These are phyloP conservation scores for Ceratobasidium sp. DNA, from an alignment of 1,284 basidiomycete genomes.

Conservation along the genomic window DNA sequence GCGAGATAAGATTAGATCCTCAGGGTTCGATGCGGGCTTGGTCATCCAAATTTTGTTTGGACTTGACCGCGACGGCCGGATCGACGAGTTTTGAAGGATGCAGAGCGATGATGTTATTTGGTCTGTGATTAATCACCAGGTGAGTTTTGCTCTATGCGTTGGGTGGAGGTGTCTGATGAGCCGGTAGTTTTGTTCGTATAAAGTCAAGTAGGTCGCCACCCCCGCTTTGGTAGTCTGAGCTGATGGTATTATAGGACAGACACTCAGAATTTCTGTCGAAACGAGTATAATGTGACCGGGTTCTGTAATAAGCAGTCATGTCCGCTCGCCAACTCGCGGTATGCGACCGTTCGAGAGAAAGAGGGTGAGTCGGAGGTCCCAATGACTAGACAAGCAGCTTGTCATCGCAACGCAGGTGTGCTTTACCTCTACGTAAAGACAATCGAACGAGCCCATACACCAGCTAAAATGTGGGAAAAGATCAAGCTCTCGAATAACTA, in stretches of 20 bases:
- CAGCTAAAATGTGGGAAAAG: constrained; percentile 96
- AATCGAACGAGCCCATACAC: constrained; percentile 94
- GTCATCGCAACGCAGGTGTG: constrained; percentile 60
- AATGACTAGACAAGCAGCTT: not conserved
- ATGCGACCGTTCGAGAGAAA: constrained; percentile 95
- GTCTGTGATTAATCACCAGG: constrained; percentile 69
- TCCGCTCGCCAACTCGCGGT: constrained; percentile 94
- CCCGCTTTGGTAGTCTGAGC: constrained; percentile 24
- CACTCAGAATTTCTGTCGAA: constrained; percentile 97
- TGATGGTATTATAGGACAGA: constrained; percentile 64
- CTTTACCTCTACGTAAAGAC: constrained; percentile 99
- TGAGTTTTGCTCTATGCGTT: not conserved
- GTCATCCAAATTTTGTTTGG: constrained; percentile 36
- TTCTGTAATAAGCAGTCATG: constrained; percentile 96
- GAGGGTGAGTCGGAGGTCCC: constrained; percentile 66
- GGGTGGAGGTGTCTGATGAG: constrained; percentile 51
- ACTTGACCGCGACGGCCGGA: no score
- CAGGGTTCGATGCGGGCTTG: not conserved
- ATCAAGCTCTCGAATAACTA: constrained; percentile 95
- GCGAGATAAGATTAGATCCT: constrained; percentile 27
- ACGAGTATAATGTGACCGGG: constrained; percentile 99
- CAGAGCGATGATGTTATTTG: constrained; percentile 96
- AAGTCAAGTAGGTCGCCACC: constrained; percentile 84
- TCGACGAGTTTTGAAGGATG: constrained; percentile 44
- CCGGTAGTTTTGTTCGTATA: constrained; percentile 93